Evolutionary conservation across 495 filamentous ascomycete genomes (phyloP).

Genomic region (Penicillium silybi): DNA sequence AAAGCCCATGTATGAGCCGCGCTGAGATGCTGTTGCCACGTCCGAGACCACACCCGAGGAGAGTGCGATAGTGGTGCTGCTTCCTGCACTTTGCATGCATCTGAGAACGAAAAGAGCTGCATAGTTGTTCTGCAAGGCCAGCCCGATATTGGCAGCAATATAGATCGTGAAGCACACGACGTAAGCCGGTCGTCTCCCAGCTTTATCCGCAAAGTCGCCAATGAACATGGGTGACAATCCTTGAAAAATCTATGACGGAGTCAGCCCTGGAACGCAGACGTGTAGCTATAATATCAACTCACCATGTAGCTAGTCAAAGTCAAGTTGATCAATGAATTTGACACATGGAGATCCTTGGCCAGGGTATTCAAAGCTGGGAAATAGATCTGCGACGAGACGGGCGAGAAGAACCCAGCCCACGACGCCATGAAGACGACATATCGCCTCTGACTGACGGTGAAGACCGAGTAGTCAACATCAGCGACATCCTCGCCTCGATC

Average conservation of each 20-base stretch:
- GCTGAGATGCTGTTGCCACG: constrained; percentile 52
- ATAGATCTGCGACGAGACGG: constrained; percentile 70
- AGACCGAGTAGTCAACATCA: constrained; percentile 24
- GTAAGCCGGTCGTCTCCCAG: constrained; percentile 39
- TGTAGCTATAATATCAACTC: not conserved
- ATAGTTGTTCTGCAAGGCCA: constrained; percentile 37
- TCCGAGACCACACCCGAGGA: constrained; percentile 34
- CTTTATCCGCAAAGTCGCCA: constrained; percentile 34
- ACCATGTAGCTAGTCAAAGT: constrained; percentile 65
- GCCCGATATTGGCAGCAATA: constrained; percentile 35
- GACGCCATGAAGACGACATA: constrained; percentile 59
- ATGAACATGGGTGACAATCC: constrained; percentile 43
- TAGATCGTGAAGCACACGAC: constrained; percentile 38
- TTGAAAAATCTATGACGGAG: constrained; percentile 29
- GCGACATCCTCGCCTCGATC: not conserved
- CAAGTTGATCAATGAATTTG: constrained; percentile 61
- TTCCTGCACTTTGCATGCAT: constrained; percentile 38
- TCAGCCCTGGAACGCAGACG: not conserved
- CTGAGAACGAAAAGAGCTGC: constrained; percentile 36
- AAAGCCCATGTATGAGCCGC: constrained; percentile 56
- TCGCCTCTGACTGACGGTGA: constrained; percentile 19
- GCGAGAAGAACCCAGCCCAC: constrained; percentile 63
- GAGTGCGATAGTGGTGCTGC: constrained; percentile 4
- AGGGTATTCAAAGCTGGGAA: constrained; percentile 67
- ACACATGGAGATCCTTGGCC: constrained; percentile 54